Evolutionary conservation across 495 filamentous ascomycete genomes (phyloP).

Genomic region (Durotheca rogersii): DNA sequence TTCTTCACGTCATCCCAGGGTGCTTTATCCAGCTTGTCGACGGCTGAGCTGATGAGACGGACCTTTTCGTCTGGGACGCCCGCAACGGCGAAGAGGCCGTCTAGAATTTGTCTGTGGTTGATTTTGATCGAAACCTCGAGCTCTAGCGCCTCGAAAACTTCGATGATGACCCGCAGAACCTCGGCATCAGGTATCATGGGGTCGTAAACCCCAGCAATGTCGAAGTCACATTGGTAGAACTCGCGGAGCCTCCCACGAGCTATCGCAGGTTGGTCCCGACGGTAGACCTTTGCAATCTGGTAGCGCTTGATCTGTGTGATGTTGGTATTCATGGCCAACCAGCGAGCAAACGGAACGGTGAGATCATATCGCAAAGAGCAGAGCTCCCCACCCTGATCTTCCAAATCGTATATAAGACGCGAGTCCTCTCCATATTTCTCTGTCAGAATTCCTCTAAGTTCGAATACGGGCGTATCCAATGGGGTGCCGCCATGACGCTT

Average conservation of each 20-base stretch:
- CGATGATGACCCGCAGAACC: constrained; percentile 68
- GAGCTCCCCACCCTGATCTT: constrained; percentile 86
- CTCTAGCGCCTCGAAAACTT: constrained; percentile 68
- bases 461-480: constrained; percentile 51
- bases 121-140: constrained; percentile 68
- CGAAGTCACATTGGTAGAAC: constrained; percentile 86
- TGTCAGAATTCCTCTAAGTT: constrained; percentile 65
- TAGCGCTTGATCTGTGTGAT: constrained; percentile 82
- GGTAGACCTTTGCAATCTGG: constrained; percentile 83
- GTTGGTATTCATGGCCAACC: constrained; percentile 85
- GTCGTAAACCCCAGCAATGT: constrained; percentile 75
- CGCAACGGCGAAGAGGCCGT: constrained; percentile 74
- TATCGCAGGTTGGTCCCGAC: constrained; percentile 62
- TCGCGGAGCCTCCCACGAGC: constrained; percentile 79
- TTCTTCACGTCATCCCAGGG: constrained; percentile 75
- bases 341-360: constrained; percentile 89
- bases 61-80: constrained; percentile 75
- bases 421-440: constrained; percentile 86
- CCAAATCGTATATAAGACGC: constrained; percentile 84
- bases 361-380: constrained; percentile 81
- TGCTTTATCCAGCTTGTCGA: constrained; percentile 80
- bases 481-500: constrained; percentile 46
- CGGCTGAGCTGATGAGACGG: constrained; percentile 69
- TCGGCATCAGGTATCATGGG: constrained; percentile 81
- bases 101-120: constrained; percentile 78